Base-by-base conservation (phyloP, 2,329 filamentous ascomycete genomes). In the Cytospora mali region DNA sequence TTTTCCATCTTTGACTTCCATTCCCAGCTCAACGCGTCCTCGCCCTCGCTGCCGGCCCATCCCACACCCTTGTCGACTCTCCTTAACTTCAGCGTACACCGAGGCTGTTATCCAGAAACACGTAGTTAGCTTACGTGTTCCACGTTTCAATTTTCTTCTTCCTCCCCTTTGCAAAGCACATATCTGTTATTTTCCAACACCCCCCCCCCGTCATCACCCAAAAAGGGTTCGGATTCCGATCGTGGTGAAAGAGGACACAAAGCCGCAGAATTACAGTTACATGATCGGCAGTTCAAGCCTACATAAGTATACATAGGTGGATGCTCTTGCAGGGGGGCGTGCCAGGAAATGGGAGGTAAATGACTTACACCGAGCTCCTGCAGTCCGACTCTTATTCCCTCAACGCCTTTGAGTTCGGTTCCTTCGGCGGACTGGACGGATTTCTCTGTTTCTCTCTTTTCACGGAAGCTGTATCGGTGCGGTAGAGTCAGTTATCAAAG, bases 1-100 rank as follows among this genome's bases (percentile, higher is more conserved):
- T 97, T 97, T 80, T 99, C 95, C 89, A 95, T 96, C 73, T 88
- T 88, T 13, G 91, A 90, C 79, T 96, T 96, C 95, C 95, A 99
- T 74, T 97, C 87, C 94, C 95, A 98, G 73, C 96, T 91, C 69
- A 92, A 85, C 42, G 92, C 92, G 75, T 89, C 80, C 75, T 87
- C 80, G 81, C 91, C 85, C 65, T 87, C 82, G 69, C 86, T 88
- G 21, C 87, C 87, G 9, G 87, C 86, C 61, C 84, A 77, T 16
- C 86, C 86, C 68, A 99, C 90, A 0, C 93, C 94, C 77, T 93
- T 93, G 74, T 98, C 94, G 50, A 98, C 88, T 71, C 95, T 87
- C 69, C 93, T 86, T 71, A 99, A 78, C 80, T 98, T 98, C 67
- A 98, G 77, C 2, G 78, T 81, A 56, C 79, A 95, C 83, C 70